phyloP scores from a whole-genome alignment of 306 rosid genomes.

The Crataegus laevigata region DNA sequence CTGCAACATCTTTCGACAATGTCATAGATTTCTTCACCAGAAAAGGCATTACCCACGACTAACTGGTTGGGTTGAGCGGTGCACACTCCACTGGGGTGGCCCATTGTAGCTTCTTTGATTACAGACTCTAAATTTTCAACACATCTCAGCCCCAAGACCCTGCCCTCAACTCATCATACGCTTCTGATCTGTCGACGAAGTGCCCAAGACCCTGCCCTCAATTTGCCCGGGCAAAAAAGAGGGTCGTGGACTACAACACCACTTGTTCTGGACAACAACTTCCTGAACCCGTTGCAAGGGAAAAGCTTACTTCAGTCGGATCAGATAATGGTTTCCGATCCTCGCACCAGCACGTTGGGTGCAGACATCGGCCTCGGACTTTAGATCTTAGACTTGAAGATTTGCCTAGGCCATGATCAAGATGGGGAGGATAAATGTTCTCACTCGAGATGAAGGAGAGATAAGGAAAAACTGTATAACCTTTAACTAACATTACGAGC shows the following conservation, averaged over 20 bases:
- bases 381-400: slow-evolving; percentile 6
- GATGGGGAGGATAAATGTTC: slow-evolving; percentile 21
- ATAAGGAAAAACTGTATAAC: slow-evolving; percentile 50
- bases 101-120: slow-evolving; percentile 30
- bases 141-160: slow-evolving; percentile 25
- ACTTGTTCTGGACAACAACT: slow-evolving; percentile 31
- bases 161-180: background rate
- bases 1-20: slow-evolving; percentile 13
- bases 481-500: background rate
- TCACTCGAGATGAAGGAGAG: slow-evolving; percentile 36
- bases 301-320: slow-evolving; percentile 41
- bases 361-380: slow-evolving; percentile 16
- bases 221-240: background rate
- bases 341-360: slow-evolving; percentile 35
- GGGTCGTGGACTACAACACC: slow-evolving; percentile 31
- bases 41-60: slow-evolving; percentile 38
- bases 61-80: slow-evolving; percentile 44
- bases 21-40: slow-evolving; percentile 16
- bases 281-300: slow-evolving; percentile 18
- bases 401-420: slow-evolving; percentile 29
- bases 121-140: slow-evolving; percentile 27
- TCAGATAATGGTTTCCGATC: slow-evolving; percentile 24
- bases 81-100: slow-evolving; percentile 59
- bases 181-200: background rate
- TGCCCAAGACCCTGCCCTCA: slow-evolving; percentile 16